Evolutionary conservation across 352 stramenopile genomes (phyloP).

Genomic region (Pythium phragmitis): DNA sequence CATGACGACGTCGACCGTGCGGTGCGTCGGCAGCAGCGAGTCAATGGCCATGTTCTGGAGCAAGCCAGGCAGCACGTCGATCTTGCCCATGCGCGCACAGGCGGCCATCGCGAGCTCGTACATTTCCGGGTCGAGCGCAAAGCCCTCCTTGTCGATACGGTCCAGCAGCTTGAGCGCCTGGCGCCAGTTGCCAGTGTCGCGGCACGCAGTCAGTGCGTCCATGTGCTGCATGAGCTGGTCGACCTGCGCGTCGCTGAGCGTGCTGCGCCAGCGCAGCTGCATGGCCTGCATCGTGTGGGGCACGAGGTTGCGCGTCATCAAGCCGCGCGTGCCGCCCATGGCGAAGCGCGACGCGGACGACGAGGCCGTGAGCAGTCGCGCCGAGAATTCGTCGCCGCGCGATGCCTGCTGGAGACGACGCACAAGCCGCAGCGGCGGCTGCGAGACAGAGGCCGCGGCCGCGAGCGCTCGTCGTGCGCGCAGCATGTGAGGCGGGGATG

Average conservation of each 20-base stretch:
- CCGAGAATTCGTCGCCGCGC: background rate
- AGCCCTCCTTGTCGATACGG: slow-evolving; percentile 54
- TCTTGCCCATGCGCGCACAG: slow-evolving; percentile 78
- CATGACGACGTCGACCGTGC: slow-evolving; percentile 79
- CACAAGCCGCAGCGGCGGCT: slow-evolving; percentile 19
- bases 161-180: slow-evolving; percentile 75
- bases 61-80: slow-evolving; percentile 70
- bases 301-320: background rate
- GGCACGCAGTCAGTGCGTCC: slow-evolving; percentile 44
- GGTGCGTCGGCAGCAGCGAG: slow-evolving; percentile 52
- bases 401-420: slow-evolving; percentile 13
- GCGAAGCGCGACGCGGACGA: slow-evolving; percentile 8
- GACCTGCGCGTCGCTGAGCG: slow-evolving; percentile 17
- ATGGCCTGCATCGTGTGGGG: background rate
- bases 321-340: slow-evolving; percentile 1
- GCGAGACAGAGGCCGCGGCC: background rate
- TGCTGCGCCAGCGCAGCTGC: slow-evolving; percentile 20
- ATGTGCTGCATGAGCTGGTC: slow-evolving; percentile 32
- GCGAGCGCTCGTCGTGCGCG: slow-evolving; percentile 27
- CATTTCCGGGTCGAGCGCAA: slow-evolving; percentile 59
- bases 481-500: slow-evolving; percentile 19
- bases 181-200: slow-evolving; percentile 70
- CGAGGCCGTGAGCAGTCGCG: background rate
- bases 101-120: slow-evolving; percentile 80
- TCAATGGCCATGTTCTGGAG: slow-evolving; percentile 82